Percentiles rank a stretch among this genome's conserved stretches.
These are phyloP conservation scores for Bombardia bombarda DNA, from an alignment of 495 filamentous ascomycete species.

Conservation along the genomic window DNA sequence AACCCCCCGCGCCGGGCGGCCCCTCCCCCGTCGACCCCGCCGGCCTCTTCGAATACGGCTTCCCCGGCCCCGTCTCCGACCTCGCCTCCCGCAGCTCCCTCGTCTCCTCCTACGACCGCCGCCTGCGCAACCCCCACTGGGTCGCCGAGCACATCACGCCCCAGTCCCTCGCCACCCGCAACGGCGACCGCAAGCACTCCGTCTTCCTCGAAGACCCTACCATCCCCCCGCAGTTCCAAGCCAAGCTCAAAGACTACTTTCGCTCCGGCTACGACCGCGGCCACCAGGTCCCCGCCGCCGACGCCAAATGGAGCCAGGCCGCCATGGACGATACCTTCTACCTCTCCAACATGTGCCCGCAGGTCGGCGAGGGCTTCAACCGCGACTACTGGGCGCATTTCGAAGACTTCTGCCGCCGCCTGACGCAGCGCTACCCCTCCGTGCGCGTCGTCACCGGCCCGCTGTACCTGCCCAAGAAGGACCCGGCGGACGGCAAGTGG, in stretches of 20 bases:
- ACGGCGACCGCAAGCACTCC: conserved; percentile 78
- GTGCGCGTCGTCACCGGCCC: conserved; percentile 92
- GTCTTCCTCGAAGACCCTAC: conserved; percentile 71
- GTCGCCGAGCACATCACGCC: conserved; percentile 96
- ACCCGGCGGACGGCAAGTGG: conserved; percentile 81
- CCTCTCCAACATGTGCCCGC: conserved; percentile 93
- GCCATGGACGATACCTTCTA: conserved; percentile 93
- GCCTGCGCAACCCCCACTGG: conserved; percentile 88
- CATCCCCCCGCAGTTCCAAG: conserved; percentile 82
- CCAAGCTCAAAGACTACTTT: conserved; percentile 84
- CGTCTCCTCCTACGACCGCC: conserved; percentile 82
- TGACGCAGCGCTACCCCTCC: conserved; percentile 71
- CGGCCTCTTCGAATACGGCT: conserved; percentile 93
- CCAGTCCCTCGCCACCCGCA: conserved; percentile 62
- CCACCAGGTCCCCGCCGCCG: conserved; percentile 94
- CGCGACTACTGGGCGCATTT: conserved; percentile 98
- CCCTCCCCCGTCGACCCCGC: conserved; percentile 66
- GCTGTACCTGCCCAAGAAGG: conserved; percentile 77
- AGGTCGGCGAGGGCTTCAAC: conserved; percentile 97
- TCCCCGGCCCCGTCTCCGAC: conserved; percentile 84
- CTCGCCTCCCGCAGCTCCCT: conserved; percentile 65
- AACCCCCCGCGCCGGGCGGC: conserved; percentile 20
- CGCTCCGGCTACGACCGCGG: conserved; percentile 94
- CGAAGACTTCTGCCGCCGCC: conserved; percentile 86
- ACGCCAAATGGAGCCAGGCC: conserved; percentile 88